phyloP scores from a whole-genome alignment of 352 stramenopile genomes.

The Plasmopara muralis region DNA sequence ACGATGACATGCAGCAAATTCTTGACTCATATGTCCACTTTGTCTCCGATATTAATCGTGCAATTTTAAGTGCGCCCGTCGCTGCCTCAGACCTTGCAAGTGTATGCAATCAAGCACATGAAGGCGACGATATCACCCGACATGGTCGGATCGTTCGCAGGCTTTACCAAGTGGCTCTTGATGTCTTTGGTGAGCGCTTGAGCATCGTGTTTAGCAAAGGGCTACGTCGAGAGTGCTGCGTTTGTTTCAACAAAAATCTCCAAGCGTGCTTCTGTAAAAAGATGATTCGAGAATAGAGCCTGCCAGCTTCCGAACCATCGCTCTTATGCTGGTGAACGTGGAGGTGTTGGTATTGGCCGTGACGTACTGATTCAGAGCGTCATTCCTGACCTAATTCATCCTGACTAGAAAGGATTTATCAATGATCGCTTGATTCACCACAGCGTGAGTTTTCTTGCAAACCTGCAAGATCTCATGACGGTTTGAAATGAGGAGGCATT shows the following conservation, averaged over 20 bases:
- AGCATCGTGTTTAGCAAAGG: not conserved
- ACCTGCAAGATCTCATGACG: not conserved
- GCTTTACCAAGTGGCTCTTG: not conserved
- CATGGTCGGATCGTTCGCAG: not conserved
- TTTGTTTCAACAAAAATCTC: not conserved
- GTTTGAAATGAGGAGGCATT: not conserved
- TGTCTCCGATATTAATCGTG: not conserved
- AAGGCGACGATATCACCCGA: not conserved
- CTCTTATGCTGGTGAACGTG: not conserved
- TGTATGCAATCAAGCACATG: not conserved
- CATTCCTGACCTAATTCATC: not conserved
- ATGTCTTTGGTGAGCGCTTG: not conserved
- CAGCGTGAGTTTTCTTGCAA: not conserved
- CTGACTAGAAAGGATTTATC: not conserved
- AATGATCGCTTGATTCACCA: not conserved
- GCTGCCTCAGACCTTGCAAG: not conserved
- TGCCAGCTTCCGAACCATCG: not conserved
- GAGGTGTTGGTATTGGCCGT: not conserved
- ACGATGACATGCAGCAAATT: not conserved
- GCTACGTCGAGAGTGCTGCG: not conserved
- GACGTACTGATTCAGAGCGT: not conserved
- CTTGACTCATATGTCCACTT: not conserved
- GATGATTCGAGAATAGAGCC: not conserved
- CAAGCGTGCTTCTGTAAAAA: not conserved
- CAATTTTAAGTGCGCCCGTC: not conserved